Percentiles rank a stretch among this genome's conserved stretches.
Evolutionary conservation across 805 yeast genomes (phyloP).

Genomic region (Yarrowia sp.): DNA sequence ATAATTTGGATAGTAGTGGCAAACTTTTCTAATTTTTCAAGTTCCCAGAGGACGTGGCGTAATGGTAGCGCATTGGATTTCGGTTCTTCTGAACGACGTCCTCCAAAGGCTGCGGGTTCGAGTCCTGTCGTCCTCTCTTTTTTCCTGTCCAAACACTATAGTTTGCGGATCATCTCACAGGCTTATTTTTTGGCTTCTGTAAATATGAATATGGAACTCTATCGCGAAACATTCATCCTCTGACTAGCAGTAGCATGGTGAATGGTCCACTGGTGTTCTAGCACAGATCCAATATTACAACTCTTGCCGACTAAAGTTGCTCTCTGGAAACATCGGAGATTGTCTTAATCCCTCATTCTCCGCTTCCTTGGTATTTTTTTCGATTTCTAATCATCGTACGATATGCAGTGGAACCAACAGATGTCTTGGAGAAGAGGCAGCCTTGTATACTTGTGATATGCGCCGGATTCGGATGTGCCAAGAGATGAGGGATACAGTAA

Average conservation of each 20-base stretch:
- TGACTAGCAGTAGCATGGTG: too few relatives aligned
- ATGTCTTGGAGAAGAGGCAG: too few relatives aligned
- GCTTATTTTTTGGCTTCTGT: background rate
- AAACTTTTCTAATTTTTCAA: background rate
- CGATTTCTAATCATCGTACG: background rate
- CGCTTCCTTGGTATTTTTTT: background rate
- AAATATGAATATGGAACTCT: background rate
- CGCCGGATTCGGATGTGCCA: background rate
- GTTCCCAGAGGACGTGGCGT: constrained; percentile 14
- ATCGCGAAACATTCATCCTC: too few relatives aligned
- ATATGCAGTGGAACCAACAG: background rate
- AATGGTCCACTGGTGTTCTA: too few relatives aligned
- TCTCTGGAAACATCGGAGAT: too few relatives aligned
- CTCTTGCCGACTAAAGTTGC: too few relatives aligned
- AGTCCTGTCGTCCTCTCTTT: constrained; percentile 22
- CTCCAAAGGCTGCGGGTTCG: constrained; percentile 25
- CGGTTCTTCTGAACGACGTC: constrained; percentile 23
- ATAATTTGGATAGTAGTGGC: background rate
- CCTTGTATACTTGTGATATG: background rate
- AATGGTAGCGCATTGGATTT: constrained; percentile 24
- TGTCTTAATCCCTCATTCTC: too few relatives aligned
- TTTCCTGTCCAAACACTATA: background rate
- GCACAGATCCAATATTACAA: too few relatives aligned
- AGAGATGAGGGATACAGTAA: background rate
- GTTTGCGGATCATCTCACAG: background rate